Percentiles rank a stretch among this genome's conserved stretches.
phyloP scores from a whole-genome alignment of 352 stramenopile genomes.

The Globisporangium heterothallicum region DNA sequence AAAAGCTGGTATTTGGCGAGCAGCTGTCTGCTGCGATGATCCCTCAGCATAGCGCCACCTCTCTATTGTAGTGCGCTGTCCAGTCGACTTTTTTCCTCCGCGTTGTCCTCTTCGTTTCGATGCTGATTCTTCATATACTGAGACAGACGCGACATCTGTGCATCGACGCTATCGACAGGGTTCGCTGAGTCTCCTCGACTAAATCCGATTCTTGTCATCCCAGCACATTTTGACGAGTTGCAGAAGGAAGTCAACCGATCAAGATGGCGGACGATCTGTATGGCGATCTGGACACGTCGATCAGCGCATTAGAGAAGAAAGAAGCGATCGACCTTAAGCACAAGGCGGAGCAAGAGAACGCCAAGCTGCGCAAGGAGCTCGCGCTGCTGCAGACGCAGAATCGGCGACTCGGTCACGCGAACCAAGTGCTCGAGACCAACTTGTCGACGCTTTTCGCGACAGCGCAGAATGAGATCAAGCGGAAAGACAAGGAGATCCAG shows the following conservation, averaged over 20 bases:
- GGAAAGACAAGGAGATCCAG: slow-evolving; percentile 78
- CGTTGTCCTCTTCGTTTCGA: too few species aligned
- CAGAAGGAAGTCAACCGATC: too few species aligned
- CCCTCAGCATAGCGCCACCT: too few species aligned
- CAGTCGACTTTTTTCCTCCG: too few species aligned
- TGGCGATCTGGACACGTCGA: slow-evolving; percentile 78
- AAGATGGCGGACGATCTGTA: slow-evolving; percentile 67
- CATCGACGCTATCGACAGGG: too few species aligned
- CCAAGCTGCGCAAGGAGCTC: slow-evolving; percentile 42
- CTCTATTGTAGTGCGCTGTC: background rate
- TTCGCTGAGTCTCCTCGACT: background rate
- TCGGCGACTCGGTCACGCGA: slow-evolving; percentile 42
- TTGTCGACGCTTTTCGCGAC: slow-evolving; percentile 72
- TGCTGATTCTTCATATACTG: too few species aligned
- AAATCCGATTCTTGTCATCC: background rate
- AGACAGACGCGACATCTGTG: too few species aligned
- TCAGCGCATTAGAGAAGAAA: slow-evolving; percentile 57
- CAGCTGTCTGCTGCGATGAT: too few species aligned
- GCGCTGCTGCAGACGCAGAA: slow-evolving; percentile 65
- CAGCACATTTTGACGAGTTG: too few species aligned
- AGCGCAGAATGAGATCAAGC: slow-evolving; percentile 65
- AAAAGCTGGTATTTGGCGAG: too few species aligned
- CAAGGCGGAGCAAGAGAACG: slow-evolving; percentile 48
- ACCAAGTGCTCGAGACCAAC: slow-evolving; percentile 61
- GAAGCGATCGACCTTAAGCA: slow-evolving; percentile 51